Conservation (phyloP, 2,329 filamentous ascomycete genomes). For the Fusarium pseudocircinatum region DNA sequence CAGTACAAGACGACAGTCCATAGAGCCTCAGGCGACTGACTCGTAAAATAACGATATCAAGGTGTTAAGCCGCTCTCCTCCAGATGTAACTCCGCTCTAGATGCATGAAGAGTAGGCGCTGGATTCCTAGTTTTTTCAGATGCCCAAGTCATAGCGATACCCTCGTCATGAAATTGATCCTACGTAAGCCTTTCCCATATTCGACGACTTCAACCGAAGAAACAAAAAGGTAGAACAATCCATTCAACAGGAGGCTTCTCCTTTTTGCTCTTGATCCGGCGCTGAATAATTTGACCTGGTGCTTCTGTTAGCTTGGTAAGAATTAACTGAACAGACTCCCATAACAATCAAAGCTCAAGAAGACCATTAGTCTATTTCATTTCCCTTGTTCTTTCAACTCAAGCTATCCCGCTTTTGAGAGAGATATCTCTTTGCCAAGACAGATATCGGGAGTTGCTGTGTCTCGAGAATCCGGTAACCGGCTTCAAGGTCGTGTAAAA, state of each 20-base stretch:
- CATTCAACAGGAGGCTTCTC: no score
- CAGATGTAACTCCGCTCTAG: no score
- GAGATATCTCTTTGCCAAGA: no score
- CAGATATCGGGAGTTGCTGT: no score
- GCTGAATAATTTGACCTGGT: not conserved
- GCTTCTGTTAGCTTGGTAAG: not conserved
- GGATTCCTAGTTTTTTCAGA: not conserved
- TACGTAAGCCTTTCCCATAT: not conserved
- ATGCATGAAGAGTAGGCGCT: rapidly evolving
- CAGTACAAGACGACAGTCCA: not conserved
- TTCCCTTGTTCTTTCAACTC: rapidly evolving
- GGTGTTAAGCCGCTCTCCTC: not conserved
- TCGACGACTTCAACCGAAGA: no score
- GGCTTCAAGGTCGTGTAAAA: not conserved
- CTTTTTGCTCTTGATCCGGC: not conserved
- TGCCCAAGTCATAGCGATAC: not conserved
- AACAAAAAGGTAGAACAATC: no score
- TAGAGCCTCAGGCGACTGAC: not conserved
- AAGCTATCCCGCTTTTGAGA: no score
- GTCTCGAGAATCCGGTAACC: not conserved
- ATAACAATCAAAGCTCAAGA: not conserved
- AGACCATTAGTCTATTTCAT: rapidly evolving
- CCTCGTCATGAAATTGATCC: no score
- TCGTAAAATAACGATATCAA: not conserved
- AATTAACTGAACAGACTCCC: not conserved